Evolutionary conservation across 2,329 filamentous ascomycete genomes (phyloP), one percentile per base, ranked within the genome.

Genomic region (Xylariaceae sp.): DNA sequence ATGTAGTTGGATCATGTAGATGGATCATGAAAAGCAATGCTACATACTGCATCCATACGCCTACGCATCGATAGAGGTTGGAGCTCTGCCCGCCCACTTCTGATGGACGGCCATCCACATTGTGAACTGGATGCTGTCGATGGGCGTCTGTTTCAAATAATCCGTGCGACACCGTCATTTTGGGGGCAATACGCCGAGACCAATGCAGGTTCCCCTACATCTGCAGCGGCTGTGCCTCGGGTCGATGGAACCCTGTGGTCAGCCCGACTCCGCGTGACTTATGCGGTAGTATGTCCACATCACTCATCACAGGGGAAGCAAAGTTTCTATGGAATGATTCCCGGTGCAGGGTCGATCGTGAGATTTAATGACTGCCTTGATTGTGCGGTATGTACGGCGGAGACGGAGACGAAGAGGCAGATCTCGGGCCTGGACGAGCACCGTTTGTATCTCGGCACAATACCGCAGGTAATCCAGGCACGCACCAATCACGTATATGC

Each of bases 61-160:
- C 5, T 5, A 26, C 26, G 26, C 26, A 26, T 4, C 26, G 36
- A 15, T 21, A 45, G 30, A 52, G 46, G 41, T 49, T 57, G 41
- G 45, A 29, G 41, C 39, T 49, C 54, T 52, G 53, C 51, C 49
- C 54, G 56, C 57, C 60, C 61, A 54, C 42, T 66, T 65, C 62
- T 63, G 61, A 53, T 37, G 51, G 49, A 49, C 45, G 45, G 41
- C 47, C 51, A 53, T 56, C 53, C 48, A 56, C 50, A 49, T 40
- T 21, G 39, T 30, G 34, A 18, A 56, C 5, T 34, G 32, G 7
- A 34, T 13, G 32, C 32, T 15, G 42, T 49, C 49, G 53, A 57
- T 53, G 49, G 56, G 56, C 57, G 49, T 41, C 57, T 58, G 63
- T 65, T 63, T 64, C 61, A 64, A 55, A 61, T 49, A 47, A 37